phyloP scores from a whole-genome alignment of 140 eudicot genomes.

The Cichorium intybus region DNA sequence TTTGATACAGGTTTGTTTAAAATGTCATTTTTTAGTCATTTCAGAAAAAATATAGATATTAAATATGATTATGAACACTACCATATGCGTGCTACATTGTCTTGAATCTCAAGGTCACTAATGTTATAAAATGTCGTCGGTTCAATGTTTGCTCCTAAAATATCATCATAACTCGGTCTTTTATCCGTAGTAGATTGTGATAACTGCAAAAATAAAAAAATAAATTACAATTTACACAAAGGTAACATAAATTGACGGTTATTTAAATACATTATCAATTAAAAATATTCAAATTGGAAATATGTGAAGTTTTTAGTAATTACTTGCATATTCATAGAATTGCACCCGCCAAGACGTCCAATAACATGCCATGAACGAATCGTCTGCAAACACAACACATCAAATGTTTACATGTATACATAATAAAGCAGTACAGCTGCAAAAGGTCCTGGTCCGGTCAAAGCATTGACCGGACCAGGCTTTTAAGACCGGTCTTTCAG shows the following conservation, averaged over 20 bases:
- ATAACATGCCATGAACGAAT: conserved; percentile 94
- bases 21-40: too few relatives aligned
- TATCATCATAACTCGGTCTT: conserved; percentile 84
- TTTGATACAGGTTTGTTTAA: too few relatives aligned
- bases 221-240: conserved; percentile 8
- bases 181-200: conserved; percentile 84
- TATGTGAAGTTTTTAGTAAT: conserved; percentile 7
- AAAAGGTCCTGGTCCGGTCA: too few relatives aligned
- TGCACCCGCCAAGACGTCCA: conserved; percentile 99
- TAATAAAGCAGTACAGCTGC: too few relatives aligned
- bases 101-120: conserved; percentile 92
- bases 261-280: not conserved
- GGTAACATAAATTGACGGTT: not conserved
- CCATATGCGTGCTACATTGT: conserved; percentile 94
- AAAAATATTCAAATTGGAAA: not conserved
- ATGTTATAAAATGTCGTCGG: conserved; percentile 94
- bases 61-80: conserved; percentile 18
- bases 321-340: conserved; percentile 97
- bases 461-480: too few relatives aligned
- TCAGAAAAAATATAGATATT: too few relatives aligned
- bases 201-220: conserved; percentile 46
- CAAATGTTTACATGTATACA: not conserved
- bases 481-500: too few relatives aligned
- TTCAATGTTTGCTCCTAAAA: conserved; percentile 81
- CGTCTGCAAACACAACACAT: conserved; percentile 45